Conservation (phyloP, 2,329 filamentous ascomycete species). For the Colletotrichum cordylinicola region DNA sequence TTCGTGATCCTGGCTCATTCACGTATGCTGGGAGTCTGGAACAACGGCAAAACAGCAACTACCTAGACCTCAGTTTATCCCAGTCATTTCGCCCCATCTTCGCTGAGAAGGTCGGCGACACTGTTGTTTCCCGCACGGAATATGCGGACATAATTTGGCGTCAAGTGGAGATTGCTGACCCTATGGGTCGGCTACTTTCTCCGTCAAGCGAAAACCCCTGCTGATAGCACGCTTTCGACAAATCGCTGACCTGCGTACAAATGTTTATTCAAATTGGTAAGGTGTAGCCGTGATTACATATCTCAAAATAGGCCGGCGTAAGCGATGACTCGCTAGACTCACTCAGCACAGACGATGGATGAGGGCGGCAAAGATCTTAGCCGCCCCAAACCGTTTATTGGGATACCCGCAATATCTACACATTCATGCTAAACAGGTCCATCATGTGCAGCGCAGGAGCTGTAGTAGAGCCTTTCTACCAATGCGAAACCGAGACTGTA, state of each 20-base stretch:
- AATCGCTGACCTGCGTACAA: background rate
- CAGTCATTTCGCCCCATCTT: background rate
- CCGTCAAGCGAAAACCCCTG: background rate
- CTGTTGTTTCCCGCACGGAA: background rate
- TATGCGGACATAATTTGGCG: background rate
- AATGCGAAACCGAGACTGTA: background rate
- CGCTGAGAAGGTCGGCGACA: background rate
- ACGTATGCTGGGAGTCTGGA: background rate
- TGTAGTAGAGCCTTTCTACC: background rate
- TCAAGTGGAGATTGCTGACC: background rate
- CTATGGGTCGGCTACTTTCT: background rate
- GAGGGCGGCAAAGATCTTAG: background rate
- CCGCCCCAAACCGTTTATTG: background rate
- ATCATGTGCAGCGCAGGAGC: background rate
- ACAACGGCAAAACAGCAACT: background rate
- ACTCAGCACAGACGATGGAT: background rate
- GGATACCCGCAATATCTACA: background rate
- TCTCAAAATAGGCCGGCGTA: background rate
- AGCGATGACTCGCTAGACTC: background rate
- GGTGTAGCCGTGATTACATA: background rate
- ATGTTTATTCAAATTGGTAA: background rate
- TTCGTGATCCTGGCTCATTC: background rate
- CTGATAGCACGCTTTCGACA: background rate
- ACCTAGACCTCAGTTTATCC: rapidly evolving
- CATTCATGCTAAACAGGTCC: background rate